Conservation (phyloP, 2,329 filamentous ascomycete species). For the Alternaria sp. region DNA sequence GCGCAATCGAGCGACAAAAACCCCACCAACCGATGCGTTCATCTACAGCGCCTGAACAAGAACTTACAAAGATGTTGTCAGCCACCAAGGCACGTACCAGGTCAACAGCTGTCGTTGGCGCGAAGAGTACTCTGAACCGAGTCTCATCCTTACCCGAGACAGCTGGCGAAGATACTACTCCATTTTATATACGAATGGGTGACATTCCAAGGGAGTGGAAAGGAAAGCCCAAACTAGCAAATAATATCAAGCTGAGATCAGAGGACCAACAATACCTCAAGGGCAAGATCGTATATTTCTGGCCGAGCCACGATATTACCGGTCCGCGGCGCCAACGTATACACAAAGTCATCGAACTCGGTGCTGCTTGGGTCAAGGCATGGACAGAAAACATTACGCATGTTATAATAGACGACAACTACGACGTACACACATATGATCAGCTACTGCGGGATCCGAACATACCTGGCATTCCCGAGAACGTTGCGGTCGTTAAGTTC, state of each 20-base stretch:
- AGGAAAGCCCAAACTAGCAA: constrained; percentile 35
- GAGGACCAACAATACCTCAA: constrained; percentile 43
- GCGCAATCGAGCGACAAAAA: constrained; percentile 12
- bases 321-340: constrained; percentile 73
- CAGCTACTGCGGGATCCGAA: constrained; percentile 67
- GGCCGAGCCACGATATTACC: constrained; percentile 79
- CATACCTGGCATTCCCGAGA: constrained; percentile 18
- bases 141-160: constrained; percentile 30
- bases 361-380: constrained; percentile 71
- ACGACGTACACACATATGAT: constrained; percentile 62
- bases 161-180: constrained; percentile 14
- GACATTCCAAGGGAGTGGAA: constrained; percentile 22
- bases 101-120: not conserved
- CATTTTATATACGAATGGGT: constrained; percentile 38
- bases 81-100: constrained; percentile 9
- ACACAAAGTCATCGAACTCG: constrained; percentile 67
- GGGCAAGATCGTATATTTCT: constrained; percentile 62
- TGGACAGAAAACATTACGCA: constrained; percentile 70
- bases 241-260: constrained; percentile 40
- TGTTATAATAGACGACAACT: constrained; percentile 82
- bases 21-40: constrained; percentile 17
- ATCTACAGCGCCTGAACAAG: constrained; percentile 24
- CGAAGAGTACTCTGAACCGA: constrained; percentile 25
- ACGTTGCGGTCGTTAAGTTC: constrained; percentile 58
- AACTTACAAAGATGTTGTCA: constrained; percentile 21